Evolutionary conservation across 2,329 filamentous ascomycete species (phyloP).

Genomic region (Hortaea werneckii): DNA sequence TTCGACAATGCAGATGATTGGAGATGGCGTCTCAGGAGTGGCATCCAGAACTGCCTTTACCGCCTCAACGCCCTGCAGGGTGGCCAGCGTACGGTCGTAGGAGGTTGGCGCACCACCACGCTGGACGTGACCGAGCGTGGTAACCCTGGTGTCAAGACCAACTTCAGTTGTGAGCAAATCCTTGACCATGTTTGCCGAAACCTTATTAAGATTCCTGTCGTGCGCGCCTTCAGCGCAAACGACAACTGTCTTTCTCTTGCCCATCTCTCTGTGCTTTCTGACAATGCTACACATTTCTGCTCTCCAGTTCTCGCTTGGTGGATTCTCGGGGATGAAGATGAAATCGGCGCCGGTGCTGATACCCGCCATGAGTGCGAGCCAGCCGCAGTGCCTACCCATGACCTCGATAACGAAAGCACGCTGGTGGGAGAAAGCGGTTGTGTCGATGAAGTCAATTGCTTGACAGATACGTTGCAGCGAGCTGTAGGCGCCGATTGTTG

Average conservation of each 20-base stretch:
- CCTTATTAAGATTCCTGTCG: conserved; percentile 73
- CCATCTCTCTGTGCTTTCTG: conserved; percentile 67
- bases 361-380: conserved; percentile 91
- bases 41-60: conserved; percentile 86
- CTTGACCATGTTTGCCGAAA: conserved; percentile 72
- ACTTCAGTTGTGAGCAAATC: conserved; percentile 74
- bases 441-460: conserved; percentile 93
- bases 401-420: conserved; percentile 96
- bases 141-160: conserved; percentile 82
- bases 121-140: conserved; percentile 94
- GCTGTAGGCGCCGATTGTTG: conserved; percentile 94
- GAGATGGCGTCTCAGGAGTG: conserved; percentile 78
- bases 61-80: conserved; percentile 86
- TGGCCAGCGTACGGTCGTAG: conserved; percentile 88
- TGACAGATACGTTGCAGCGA: conserved; percentile 88
- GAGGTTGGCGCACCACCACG: conserved; percentile 84
- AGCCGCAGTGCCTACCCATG: conserved; percentile 96
- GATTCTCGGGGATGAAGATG: conserved; percentile 92
- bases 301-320: conserved; percentile 77
- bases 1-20: conserved; percentile 92
- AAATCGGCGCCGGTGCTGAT: conserved; percentile 94
- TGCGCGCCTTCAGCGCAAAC: conserved; percentile 94
- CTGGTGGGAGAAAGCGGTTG: conserved; percentile 87
- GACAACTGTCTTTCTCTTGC: conserved; percentile 96
- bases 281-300: conserved; percentile 77